Percentiles rank a stretch among this genome's conserved stretches.
Evolutionary conservation across 2,329 filamentous ascomycete genomes (phyloP).

Genomic region (Clarireedia homoeocarpa): DNA sequence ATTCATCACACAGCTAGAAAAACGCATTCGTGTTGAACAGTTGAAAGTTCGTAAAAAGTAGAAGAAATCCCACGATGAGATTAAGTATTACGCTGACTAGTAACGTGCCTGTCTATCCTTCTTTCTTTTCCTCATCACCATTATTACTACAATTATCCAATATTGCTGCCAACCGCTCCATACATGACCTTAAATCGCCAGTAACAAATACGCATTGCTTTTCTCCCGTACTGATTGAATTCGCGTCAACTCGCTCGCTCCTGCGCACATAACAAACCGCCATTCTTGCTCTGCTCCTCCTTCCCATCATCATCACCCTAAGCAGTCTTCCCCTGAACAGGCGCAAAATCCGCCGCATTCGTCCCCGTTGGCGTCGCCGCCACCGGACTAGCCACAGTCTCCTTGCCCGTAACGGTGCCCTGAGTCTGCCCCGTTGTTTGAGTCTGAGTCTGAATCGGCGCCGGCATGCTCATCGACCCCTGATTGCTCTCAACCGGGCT

Average conservation of each 20-base stretch:
- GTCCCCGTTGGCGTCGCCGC: slow-evolving; percentile 9
- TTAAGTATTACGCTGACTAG: background rate
- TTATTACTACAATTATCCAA: background rate
- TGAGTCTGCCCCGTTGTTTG: slow-evolving; percentile 14
- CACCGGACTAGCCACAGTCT: slow-evolving; percentile 22
- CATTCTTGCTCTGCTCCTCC: no score
- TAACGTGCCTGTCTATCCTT: background rate
- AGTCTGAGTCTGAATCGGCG: slow-evolving; percentile 14
- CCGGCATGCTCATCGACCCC: slow-evolving; percentile 19
- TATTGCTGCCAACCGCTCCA: background rate
- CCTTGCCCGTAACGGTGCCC: slow-evolving; percentile 18
- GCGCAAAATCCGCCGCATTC: background rate
- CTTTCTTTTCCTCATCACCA: background rate
- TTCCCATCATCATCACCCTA: background rate
- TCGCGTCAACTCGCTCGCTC: no score
- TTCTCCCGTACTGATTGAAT: no score
- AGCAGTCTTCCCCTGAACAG: background rate
- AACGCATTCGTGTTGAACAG: no score
- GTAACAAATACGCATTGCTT: no score
- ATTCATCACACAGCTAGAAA: no score
- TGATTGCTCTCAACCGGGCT: slow-evolving; percentile 12
- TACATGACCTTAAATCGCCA: no score
- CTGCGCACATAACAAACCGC: no score
- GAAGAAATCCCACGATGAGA: background rate
- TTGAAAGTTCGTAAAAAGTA: background rate